Conservation (phyloP, 2,329 filamentous ascomycete species). For the Alternaria consortialis region DNA sequence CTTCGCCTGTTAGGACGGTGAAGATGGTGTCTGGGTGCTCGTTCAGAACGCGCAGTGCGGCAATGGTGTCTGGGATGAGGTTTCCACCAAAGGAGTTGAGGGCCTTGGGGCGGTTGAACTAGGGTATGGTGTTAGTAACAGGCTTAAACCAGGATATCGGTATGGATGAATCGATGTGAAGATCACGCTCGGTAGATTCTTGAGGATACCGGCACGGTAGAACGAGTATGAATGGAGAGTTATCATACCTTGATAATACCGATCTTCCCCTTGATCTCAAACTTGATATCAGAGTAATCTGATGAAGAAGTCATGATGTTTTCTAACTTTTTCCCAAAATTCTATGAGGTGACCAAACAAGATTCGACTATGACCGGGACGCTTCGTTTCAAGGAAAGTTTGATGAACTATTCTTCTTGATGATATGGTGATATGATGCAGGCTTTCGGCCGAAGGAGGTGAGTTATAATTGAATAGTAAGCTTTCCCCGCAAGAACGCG, state of each 20-base stretch:
- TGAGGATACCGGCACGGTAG: neutral
- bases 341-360: neutral
- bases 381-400: neutral
- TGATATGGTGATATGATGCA: neutral
- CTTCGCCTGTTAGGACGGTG: conserved; percentile 61
- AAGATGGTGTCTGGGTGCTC: conserved; percentile 60
- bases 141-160: neutral
- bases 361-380: neutral
- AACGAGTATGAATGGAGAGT: neutral
- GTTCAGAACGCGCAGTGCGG: conserved; percentile 56
- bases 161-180: neutral
- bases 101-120: conserved; percentile 60
- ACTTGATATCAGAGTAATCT: conserved; percentile 54
- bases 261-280: conserved; percentile 56
- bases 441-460: neutral
- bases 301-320: conserved; percentile 34
- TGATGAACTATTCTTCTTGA: neutral
- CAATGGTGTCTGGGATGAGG: conserved; percentile 55
- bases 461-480: conserved; percentile 16
- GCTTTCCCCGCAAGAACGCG: conserved; percentile 20
- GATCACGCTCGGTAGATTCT: neutral
- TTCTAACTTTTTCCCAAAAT: neutral
- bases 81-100: conserved; percentile 61
- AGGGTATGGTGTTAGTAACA: neutral
- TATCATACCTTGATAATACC: conserved; percentile 55